phyloP scores from a whole-genome alignment of 2,329 filamentous ascomycete genomes.

The Phaeosphaeria sp. region DNA sequence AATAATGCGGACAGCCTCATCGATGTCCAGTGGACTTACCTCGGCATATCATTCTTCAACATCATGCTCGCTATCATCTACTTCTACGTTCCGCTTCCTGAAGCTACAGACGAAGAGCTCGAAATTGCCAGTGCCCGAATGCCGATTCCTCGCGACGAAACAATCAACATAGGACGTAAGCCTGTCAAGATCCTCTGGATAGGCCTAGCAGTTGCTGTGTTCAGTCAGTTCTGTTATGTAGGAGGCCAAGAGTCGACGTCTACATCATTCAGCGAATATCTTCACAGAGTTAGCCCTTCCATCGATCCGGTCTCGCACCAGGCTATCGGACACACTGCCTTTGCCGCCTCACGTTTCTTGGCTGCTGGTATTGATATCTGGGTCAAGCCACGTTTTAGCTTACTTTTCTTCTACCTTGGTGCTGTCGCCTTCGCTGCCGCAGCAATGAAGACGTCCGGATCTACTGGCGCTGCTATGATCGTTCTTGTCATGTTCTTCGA shows the following conservation, averaged over 20 bases:
- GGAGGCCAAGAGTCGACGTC: constrained; percentile 66
- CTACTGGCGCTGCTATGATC: constrained; percentile 55
- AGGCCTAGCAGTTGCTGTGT: constrained; percentile 61
- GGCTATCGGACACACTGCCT: constrained; percentile 64
- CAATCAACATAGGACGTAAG: constrained; percentile 48
- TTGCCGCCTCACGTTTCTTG: constrained; percentile 65
- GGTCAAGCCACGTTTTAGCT: constrained; percentile 65
- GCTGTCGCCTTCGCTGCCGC: constrained; percentile 60
- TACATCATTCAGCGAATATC: constrained; percentile 55
- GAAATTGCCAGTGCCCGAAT: constrained; percentile 60
- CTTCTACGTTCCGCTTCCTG: constrained; percentile 67
- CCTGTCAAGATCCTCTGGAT: constrained; percentile 62
- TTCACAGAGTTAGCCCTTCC: constrained; percentile 48
- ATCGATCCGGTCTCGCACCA: constrained; percentile 52
- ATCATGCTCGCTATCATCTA: constrained; percentile 65
- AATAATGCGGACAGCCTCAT: constrained; percentile 60
- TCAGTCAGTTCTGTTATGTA: constrained; percentile 67
- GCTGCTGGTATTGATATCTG: constrained; percentile 61
- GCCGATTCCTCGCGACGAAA: constrained; percentile 45
- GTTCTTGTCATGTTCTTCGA: constrained; percentile 66
- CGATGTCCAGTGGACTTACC: constrained; percentile 70
- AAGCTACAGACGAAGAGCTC: constrained; percentile 67
- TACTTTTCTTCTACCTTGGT: constrained; percentile 61
- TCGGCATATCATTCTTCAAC: constrained; percentile 68
- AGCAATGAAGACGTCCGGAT: constrained; percentile 54